Percentiles rank a stretch among this genome's conserved stretches.
phyloP scores from a whole-genome alignment of 495 filamentous ascomycete genomes.

The Neurospora sp. region DNA sequence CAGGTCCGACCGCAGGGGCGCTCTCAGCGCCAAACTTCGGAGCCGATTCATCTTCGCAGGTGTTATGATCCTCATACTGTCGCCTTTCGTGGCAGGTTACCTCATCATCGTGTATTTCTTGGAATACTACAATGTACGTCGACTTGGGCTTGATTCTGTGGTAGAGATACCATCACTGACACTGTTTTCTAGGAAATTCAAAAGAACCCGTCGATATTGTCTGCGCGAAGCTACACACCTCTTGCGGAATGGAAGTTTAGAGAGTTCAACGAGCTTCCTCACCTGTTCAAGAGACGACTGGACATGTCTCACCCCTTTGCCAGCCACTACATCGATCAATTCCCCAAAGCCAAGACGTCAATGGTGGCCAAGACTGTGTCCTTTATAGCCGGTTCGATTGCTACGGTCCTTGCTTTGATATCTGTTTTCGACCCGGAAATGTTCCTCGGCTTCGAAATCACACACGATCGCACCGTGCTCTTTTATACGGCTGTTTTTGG shows the following conservation, averaged over 20 bases:
- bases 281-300: conserved; percentile 77
- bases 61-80: conserved; percentile 73
- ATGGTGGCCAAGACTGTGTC: conserved; percentile 73
- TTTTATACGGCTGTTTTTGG: conserved; percentile 71
- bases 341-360: conserved; percentile 87
- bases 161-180: conserved; percentile 4
- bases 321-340: conserved; percentile 86
- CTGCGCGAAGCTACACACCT: conserved; percentile 80
- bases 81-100: conserved; percentile 75
- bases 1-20: conserved; percentile 66
- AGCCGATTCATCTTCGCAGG: conserved; percentile 71
- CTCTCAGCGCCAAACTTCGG: conserved; percentile 65
- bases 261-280: conserved; percentile 93
- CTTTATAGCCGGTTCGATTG: conserved; percentile 77
- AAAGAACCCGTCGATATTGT: conserved; percentile 70
- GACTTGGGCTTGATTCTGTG: neutral
- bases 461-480: conserved; percentile 67
- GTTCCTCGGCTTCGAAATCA: conserved; percentile 86
- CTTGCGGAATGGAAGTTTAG: conserved; percentile 97
- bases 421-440: conserved; percentile 81
- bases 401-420: conserved; percentile 69
- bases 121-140: conserved; percentile 71
- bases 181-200: conserved; percentile 62
- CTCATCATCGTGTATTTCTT: conserved; percentile 83
- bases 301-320: conserved; percentile 95